Conservation (phyloP, 2,329 filamentous ascomycete genomes). For the Stachybotrys echinatus region DNA sequence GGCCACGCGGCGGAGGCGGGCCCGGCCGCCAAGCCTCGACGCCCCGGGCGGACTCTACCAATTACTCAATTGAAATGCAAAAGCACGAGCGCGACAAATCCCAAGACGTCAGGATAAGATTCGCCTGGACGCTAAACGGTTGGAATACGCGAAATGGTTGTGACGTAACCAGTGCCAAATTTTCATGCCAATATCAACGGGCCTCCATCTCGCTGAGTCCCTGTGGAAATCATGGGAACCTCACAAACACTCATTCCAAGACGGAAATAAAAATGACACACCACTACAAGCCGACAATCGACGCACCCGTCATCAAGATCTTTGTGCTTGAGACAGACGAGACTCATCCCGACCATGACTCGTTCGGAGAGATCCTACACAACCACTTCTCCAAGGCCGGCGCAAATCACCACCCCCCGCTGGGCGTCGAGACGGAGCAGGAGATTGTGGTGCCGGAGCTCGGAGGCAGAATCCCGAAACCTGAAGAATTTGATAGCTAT, state of each 20-base stretch:
- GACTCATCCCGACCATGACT: slow-evolving; percentile 45
- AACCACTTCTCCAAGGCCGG: slow-evolving; percentile 46
- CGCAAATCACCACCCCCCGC: slow-evolving; percentile 43
- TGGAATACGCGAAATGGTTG: not conserved
- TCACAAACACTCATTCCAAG: too few relatives aligned
- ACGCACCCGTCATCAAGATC: slow-evolving; percentile 25
- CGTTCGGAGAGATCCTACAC: slow-evolving; percentile 49
- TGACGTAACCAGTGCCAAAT: not conserved
- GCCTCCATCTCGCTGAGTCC: too few relatives aligned
- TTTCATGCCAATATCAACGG: not conserved
- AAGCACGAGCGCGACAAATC: not conserved
- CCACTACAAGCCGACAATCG: slow-evolving; percentile 17
- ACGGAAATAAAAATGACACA: slow-evolving; percentile 18
- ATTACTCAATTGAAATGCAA: not conserved
- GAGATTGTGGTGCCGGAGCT: slow-evolving; percentile 47
- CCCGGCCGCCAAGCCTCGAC: not conserved
- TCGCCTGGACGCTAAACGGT: not conserved
- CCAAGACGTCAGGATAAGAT: not conserved
- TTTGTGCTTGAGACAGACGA: slow-evolving; percentile 56
- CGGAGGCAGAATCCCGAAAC: slow-evolving; percentile 39
- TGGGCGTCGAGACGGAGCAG: slow-evolving; percentile 50
- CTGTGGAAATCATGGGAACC: too few relatives aligned
- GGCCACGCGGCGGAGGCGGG: too few relatives aligned
- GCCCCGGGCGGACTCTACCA: not conserved
- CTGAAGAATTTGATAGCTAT: slow-evolving; percentile 51